Percentiles rank a stretch among this genome's conserved stretches.
Evolutionary conservation across 495 filamentous ascomycete genomes (phyloP).

Genomic region (Penicillium argentinense): DNA sequence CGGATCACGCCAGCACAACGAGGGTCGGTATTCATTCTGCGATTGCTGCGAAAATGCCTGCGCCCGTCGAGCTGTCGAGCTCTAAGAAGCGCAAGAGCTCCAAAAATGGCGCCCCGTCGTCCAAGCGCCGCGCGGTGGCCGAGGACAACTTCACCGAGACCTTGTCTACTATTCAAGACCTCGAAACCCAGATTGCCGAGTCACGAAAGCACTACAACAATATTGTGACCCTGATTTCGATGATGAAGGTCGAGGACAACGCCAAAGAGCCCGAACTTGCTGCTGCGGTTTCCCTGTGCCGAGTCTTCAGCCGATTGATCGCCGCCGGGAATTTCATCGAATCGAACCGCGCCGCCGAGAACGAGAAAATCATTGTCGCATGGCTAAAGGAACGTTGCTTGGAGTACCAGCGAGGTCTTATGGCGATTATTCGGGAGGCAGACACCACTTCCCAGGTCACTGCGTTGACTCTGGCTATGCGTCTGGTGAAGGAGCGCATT

Average conservation of each 20-base stretch:
- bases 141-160: conserved; percentile 46
- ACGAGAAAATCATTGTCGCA: conserved; percentile 68
- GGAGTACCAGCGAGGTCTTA: conserved; percentile 62
- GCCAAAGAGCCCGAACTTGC: conserved; percentile 49
- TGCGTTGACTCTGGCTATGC: conserved; percentile 77
- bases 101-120: conserved; percentile 35
- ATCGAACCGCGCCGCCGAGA: conserved; percentile 60
- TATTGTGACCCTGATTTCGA: conserved; percentile 69
- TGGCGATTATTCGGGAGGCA: conserved; percentile 54
- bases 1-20: conserved; percentile 16
- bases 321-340: conserved; percentile 69
- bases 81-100: conserved; percentile 46
- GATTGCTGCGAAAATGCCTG: conserved; percentile 32
- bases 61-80: conserved; percentile 19
- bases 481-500: conserved; percentile 74
- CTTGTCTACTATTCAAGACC: conserved; percentile 59
- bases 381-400: conserved; percentile 77
- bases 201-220: conserved; percentile 92
- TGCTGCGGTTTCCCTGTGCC: conserved; percentile 78
- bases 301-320: conserved; percentile 84
- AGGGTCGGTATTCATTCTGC: neutral
- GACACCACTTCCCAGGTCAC: conserved; percentile 52
- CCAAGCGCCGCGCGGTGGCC: conserved; percentile 47
- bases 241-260: conserved; percentile 50
- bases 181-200: conserved; percentile 77